Conservation (phyloP, 2,329 filamentous ascomycete genomes). For the Aspergillaceae sp. region DNA sequence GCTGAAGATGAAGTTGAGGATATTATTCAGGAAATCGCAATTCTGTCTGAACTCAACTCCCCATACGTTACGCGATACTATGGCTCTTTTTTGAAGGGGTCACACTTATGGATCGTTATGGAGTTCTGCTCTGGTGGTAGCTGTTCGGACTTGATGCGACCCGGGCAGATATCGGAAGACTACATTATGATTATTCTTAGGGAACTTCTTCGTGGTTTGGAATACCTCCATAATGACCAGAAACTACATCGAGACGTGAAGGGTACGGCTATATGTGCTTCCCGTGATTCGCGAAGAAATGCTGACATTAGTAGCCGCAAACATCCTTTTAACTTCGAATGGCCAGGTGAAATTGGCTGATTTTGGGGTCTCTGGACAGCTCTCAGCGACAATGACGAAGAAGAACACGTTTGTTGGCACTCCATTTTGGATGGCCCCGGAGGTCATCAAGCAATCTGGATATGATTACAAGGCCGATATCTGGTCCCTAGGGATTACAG, state of each 20-base stretch:
- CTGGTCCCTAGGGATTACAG: constrained; percentile 93
- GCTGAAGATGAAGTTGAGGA: constrained; percentile 99
- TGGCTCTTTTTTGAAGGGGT: constrained; percentile 91
- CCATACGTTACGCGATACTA: constrained; percentile 97
- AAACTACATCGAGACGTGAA: constrained; percentile 97
- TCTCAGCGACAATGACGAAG: constrained; percentile 97
- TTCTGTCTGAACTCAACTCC: constrained; percentile 89
- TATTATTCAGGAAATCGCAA: constrained; percentile 97
- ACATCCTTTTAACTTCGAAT: constrained; percentile 77
- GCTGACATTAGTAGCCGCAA: constrained; percentile 60
- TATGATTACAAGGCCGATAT: constrained; percentile 98
- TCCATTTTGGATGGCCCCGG: constrained; percentile 98
- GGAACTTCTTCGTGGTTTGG: constrained; percentile 79
- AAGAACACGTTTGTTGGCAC: constrained; percentile 99
- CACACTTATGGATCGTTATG: constrained; percentile 99
- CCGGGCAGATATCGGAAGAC: constrained; percentile 80
- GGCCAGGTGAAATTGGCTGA: constrained; percentile 96
- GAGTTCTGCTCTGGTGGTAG: constrained; percentile 96
- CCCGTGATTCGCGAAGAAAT: neutral
- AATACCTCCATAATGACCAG: constrained; percentile 90
- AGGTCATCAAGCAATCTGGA: constrained; percentile 96
- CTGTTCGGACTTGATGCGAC: constrained; percentile 92
- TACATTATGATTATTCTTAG: constrained; percentile 94
- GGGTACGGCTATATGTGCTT: constrained; percentile 43
- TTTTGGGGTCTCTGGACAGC: constrained; percentile 92